These are phyloP conservation scores for Epichloe sp. DNA, from an alignment of 2,329 filamentous ascomycete species.

Conservation along the genomic window DNA sequence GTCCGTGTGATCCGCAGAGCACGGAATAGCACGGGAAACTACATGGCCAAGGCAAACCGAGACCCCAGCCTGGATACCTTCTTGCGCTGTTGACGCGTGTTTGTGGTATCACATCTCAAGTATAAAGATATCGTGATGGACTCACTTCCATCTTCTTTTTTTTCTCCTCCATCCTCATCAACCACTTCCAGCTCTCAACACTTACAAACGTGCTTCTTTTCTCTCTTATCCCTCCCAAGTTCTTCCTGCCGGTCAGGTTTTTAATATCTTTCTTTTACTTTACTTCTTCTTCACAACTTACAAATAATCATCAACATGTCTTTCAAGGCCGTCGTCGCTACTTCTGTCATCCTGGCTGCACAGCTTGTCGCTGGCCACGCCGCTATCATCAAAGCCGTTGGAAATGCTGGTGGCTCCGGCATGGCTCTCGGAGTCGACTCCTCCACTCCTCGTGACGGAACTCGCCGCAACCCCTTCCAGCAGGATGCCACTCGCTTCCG, in stretches of 20 bases:
- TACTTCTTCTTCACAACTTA: not conserved
- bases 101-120: not conserved
- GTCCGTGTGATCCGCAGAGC: not conserved
- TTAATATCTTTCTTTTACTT: not conserved
- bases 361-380: constrained; percentile 47
- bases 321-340: constrained; percentile 21
- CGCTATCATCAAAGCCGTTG: constrained; percentile 44
- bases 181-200: not conserved
- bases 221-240: not conserved
- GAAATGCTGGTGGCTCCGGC: constrained; percentile 43
- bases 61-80: not conserved
- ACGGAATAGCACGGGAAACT: not conserved
- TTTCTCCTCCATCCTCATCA: constrained; percentile 1
- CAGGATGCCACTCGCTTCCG: constrained; percentile 50
- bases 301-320: constrained; percentile 14
- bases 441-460: constrained; percentile 47
- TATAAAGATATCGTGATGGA: constrained; percentile 4
- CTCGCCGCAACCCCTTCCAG: constrained; percentile 47
- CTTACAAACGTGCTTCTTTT: not conserved
- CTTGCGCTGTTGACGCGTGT: not conserved
- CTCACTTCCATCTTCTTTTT: not conserved
- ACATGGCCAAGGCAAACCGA: not conserved
- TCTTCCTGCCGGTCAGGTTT: constrained; percentile 7
- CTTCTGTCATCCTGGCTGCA: constrained; percentile 39
- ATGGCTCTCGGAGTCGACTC: constrained; percentile 38